These are phyloP conservation scores for Leptomonas seymouri DNA, from an alignment of 208 protist species.

Conservation along the genomic window DNA sequence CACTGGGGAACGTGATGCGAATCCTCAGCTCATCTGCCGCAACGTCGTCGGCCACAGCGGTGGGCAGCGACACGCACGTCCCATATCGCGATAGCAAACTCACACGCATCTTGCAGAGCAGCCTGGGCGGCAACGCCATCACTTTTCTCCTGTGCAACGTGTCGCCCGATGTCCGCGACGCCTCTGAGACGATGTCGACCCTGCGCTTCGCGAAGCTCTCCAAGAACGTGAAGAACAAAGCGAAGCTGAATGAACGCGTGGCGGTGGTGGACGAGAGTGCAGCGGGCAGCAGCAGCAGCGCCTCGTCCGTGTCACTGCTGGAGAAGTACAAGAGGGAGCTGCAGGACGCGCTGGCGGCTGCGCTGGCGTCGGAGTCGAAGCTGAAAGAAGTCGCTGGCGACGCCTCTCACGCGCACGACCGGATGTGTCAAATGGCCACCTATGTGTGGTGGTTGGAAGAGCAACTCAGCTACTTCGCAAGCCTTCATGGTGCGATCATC, in stretches of 20 bases:
- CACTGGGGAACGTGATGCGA: constrained; percentile 91
- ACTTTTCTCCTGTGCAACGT: constrained; percentile 84
- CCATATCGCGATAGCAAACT: constrained; percentile 93
- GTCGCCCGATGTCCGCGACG: constrained; percentile 56
- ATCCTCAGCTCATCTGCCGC: constrained; percentile 41
- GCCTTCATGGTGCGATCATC: not conserved
- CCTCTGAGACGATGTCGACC: constrained; percentile 75
- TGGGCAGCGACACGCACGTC: constrained; percentile 39
- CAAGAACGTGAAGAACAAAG: constrained; percentile 40
- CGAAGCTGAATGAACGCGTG: constrained; percentile 18
- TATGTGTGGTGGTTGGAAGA: constrained; percentile 63
- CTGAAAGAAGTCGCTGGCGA: constrained; percentile 16
- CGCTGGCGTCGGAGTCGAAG: constrained; percentile 15
- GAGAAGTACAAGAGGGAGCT: constrained; percentile 17
- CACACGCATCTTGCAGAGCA: constrained; percentile 85
- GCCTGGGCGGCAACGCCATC: constrained; percentile 79
- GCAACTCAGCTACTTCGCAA: constrained; percentile 42
- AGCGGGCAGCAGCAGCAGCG: not conserved
- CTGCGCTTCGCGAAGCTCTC: constrained; percentile 78
- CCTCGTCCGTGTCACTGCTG: not conserved
- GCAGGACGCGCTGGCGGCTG: constrained; percentile 1
- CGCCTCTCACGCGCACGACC: constrained; percentile 6
- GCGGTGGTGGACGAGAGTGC: not conserved
- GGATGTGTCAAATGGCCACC: constrained; percentile 29
- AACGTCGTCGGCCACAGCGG: not conserved